Evolutionary conservation across 2,329 filamentous ascomycete genomes (phyloP).

Genomic region (Aureobasidium sp.): DNA sequence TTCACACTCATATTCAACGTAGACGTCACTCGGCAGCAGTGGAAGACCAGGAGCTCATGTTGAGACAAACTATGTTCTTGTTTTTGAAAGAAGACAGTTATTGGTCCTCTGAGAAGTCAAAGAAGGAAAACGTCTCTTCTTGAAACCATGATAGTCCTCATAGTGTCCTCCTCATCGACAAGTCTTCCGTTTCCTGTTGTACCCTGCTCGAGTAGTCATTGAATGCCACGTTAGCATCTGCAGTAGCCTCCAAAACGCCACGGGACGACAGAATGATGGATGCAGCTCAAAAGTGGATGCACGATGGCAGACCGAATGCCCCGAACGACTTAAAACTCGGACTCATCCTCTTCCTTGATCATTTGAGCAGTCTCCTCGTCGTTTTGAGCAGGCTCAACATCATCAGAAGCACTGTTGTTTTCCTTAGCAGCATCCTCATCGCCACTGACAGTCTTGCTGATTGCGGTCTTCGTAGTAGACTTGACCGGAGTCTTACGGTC

Average conservation of each 20-base stretch:
- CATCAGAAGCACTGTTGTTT: background rate
- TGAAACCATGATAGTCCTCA: background rate
- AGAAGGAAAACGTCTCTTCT: background rate
- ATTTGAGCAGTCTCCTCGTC: background rate
- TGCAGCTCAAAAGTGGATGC: background rate
- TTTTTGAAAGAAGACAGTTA: too few relatives aligned
- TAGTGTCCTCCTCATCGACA: background rate
- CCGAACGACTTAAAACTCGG: background rate
- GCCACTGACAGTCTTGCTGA: background rate
- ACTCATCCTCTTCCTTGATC: background rate
- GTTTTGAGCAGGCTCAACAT: background rate
- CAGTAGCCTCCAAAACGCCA: background rate
- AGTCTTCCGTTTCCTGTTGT: background rate
- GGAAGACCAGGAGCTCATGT: background rate
- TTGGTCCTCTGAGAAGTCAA: background rate
- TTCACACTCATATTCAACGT: background rate
- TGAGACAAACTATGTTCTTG: too few relatives aligned
- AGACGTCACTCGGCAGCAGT: background rate
- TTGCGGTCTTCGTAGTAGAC: background rate
- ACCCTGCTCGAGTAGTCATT: background rate
- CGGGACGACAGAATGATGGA: background rate
- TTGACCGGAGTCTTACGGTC: conserved; percentile 6
- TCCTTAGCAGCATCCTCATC: background rate
- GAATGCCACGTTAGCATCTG: background rate
- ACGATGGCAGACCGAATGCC: background rate